phyloP scores from a whole-genome alignment of 192 early-diverging fungal genomes.

The Tieghemiomyces parasiticus region DNA sequence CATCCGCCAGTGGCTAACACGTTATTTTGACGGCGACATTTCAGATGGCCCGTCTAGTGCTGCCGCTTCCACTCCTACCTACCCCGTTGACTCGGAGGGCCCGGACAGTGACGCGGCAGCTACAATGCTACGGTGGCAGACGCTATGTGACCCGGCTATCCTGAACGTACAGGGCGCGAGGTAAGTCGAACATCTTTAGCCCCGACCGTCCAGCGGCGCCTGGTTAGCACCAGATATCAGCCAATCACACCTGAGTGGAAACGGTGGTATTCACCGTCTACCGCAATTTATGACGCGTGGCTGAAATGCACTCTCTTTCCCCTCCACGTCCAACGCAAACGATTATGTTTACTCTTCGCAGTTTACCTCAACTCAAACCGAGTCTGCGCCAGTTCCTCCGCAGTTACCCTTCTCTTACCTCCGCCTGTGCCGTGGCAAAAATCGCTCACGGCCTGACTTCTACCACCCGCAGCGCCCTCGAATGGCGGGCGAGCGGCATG shows the following conservation, averaged over 20 bases:
- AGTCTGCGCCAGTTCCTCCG: not conserved
- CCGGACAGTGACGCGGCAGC: not conserved
- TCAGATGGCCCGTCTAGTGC: not conserved
- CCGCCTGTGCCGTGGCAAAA: conserved; percentile 22
- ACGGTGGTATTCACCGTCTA: not conserved
- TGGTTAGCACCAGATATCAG: not conserved
- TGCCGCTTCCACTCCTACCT: not conserved
- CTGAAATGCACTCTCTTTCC: not conserved
- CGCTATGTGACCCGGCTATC: not conserved
- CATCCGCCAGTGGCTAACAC: not conserved
- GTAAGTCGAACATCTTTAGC: not conserved
- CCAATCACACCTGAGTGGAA: not conserved
- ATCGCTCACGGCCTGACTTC: conserved; percentile 25
- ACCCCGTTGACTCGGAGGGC: not conserved
- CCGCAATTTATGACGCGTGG: not conserved
- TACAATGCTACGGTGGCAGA: not conserved
- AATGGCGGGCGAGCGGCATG: not conserved
- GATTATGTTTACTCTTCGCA: not conserved
- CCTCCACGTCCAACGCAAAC: not conserved
- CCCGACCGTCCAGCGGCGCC: not conserved
- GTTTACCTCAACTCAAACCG: not conserved
- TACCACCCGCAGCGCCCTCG: conserved; percentile 2
- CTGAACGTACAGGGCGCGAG: not conserved
- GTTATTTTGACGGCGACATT: not conserved
- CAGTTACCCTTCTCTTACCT: conserved; percentile 13